Base-by-base conservation (phyloP, 2,329 filamentous ascomycete genomes). In the Fusarium globosum region DNA sequence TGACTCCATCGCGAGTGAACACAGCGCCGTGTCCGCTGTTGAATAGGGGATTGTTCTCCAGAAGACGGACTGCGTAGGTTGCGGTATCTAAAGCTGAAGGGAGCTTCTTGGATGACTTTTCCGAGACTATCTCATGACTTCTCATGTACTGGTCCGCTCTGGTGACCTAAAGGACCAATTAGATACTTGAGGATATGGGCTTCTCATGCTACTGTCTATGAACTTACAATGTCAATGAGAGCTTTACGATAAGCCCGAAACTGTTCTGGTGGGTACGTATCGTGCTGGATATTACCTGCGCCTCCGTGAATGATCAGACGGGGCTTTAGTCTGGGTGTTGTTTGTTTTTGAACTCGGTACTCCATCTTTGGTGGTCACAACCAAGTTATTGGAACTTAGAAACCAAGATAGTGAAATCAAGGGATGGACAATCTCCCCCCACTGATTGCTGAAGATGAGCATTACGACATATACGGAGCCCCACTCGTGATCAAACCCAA, bases 11-110 rank as follows among this genome's bases (percentile, higher is more conserved):
- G 57, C 91, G 90, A 1, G 94, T 97, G 82, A 97, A 97, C 26
- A 97, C 94, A 57, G 94, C 93, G 60, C 95, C 95, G 77, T 91
- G 91, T 13, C 91, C 94, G 65, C 91, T 91, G 83, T 97, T 97
- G 87, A 96, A 97, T 9, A 97, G 88, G 4, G 92, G 88, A 78
- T 95, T 90, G 78, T 97, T 86, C 83, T 97, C 95, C 21, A 97
- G 88, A 33, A 92, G 86, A 2, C 86, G 85, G 16, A 97, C 94
- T 49, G 94, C 94, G 80, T 92, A 89, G 4, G 92, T 92, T 4
- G 94, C 94, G 2, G 91, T 88, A 62, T 94, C 91, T 20, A 97
- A 87, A 1, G 95, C 93, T 1, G 87, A 87, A 14, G 88, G 87
- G n/a, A 30, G 61, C 23, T 55, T 59, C 20, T 49, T 46, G 41